Conservation (phyloP, 352 stramenopile genomes). For the Detonula confervacea region DNA sequence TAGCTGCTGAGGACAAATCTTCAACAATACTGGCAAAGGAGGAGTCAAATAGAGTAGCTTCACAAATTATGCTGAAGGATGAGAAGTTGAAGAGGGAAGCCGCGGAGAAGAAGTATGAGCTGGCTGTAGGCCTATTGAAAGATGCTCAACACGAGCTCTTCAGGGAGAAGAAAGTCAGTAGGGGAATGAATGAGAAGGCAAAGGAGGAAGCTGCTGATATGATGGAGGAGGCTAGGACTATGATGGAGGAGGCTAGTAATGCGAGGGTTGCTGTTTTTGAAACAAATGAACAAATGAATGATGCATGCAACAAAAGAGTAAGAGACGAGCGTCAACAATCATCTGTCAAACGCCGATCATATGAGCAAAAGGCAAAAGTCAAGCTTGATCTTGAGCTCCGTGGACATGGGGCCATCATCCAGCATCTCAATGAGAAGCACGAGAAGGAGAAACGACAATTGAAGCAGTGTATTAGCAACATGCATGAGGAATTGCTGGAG, state of each 20-base stretch:
- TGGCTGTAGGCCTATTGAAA: neutral
- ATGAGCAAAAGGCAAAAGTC: neutral
- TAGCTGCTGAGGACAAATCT: neutral
- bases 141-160: neutral
- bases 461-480: neutral
- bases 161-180: slow-evolving; percentile 3
- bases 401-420: neutral
- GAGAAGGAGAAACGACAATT: slow-evolving; percentile 3
- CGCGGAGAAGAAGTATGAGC: neutral
- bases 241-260: neutral
- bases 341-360: neutral
- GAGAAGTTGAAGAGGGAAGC: neutral
- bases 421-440: neutral
- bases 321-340: slow-evolving; percentile 4
- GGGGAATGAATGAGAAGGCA: neutral
- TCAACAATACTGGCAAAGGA: neutral
- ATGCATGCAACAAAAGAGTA: neutral
- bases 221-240: neutral
- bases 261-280: neutral
- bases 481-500: neutral
- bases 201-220: neutral
- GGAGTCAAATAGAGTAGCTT: neutral
- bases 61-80: neutral
- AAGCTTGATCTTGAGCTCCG: neutral
- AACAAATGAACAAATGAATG: neutral